Evolutionary conservation across 495 filamentous ascomycete genomes (phyloP).

Genomic region (Rostrohypoxylon terebratum): DNA sequence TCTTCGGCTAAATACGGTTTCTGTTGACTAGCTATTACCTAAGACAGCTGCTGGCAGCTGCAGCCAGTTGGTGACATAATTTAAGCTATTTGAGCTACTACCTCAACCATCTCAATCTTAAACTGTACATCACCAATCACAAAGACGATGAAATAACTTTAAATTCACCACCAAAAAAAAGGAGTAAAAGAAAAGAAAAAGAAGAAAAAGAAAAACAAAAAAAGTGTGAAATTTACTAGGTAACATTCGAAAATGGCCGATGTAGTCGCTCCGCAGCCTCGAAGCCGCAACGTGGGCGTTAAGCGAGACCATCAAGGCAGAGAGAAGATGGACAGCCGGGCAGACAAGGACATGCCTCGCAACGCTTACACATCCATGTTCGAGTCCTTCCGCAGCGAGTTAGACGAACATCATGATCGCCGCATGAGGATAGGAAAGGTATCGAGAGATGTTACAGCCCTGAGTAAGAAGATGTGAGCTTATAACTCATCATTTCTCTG

Average conservation of each 20-base stretch:
- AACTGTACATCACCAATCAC: background rate
- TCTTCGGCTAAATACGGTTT: constrained; percentile 14
- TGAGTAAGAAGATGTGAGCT: constrained; percentile 95
- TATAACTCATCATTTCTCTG: background rate
- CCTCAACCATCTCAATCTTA: background rate
- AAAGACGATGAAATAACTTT: background rate
- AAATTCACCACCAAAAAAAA: constrained; percentile 27
- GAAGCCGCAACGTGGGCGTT: constrained; percentile 54
- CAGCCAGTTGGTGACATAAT: background rate
- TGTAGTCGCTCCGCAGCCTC: constrained; percentile 48
- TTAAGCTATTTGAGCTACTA: background rate
- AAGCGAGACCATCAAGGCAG: constrained; percentile 73
- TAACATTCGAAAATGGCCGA: constrained; percentile 35
- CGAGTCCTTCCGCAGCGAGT: constrained; percentile 81
- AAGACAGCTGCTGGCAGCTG: background rate
- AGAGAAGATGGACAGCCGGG: constrained; percentile 54
- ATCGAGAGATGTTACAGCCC: constrained; percentile 87
- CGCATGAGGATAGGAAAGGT: constrained; percentile 90
- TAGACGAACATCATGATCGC: constrained; percentile 94
- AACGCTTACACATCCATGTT: constrained; percentile 81
- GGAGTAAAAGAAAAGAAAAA: too few species aligned
- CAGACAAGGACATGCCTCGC: constrained; percentile 49
- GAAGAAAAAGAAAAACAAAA: too few species aligned
- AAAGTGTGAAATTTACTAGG: background rate
- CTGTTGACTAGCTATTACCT: background rate